Conservation (phyloP, 2,329 filamentous ascomycete genomes). For the Ophiostoma pallidulum region DNA sequence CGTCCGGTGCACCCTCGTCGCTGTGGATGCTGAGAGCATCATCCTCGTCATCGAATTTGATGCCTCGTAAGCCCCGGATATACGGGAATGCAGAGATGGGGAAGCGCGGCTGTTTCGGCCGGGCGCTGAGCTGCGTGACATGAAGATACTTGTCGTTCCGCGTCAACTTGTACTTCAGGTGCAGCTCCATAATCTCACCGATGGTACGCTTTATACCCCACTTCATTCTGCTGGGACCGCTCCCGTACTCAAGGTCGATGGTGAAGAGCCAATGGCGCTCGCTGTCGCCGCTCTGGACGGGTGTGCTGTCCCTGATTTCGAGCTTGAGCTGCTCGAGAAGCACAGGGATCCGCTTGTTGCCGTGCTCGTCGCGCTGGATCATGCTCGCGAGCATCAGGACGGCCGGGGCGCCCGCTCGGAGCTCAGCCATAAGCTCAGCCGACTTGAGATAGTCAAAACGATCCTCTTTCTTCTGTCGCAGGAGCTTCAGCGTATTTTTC, state of each 20-base stretch:
- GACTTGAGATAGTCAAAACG: conserved; percentile 91
- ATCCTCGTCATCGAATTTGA: conserved; percentile 74
- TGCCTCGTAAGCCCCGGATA: conserved; percentile 66
- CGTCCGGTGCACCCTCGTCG: conserved; percentile 22
- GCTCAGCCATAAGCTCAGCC: conserved; percentile 88
- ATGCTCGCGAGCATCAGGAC: conserved; percentile 93
- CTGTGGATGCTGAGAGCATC: conserved; percentile 28
- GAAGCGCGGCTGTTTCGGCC: conserved; percentile 79
- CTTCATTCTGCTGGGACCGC: conserved; percentile 88
- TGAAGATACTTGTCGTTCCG: conserved; percentile 76
- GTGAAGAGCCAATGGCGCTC: conserved; percentile 76
- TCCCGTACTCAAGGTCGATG: conserved; percentile 93
- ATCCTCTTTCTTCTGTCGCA: conserved; percentile 76
- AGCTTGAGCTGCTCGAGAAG: conserved; percentile 91
- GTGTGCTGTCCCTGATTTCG: conserved; percentile 68
- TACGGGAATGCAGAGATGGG: conserved; percentile 86
- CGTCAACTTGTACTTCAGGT: conserved; percentile 86
- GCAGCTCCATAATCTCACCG: conserved; percentile 82
- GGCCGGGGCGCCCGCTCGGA: conserved; percentile 84
- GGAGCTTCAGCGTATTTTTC: conserved; percentile 74
- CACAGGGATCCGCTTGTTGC: conserved; percentile 89
- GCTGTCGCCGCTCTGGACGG: conserved; percentile 52
- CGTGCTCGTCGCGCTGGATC: conserved; percentile 94
- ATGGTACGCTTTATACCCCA: conserved; percentile 87
- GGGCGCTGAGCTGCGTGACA: conserved; percentile 53